phyloP scores from a whole-genome alignment of 2,329 filamentous ascomycete genomes.

The Colletotrichum costaricense region DNA sequence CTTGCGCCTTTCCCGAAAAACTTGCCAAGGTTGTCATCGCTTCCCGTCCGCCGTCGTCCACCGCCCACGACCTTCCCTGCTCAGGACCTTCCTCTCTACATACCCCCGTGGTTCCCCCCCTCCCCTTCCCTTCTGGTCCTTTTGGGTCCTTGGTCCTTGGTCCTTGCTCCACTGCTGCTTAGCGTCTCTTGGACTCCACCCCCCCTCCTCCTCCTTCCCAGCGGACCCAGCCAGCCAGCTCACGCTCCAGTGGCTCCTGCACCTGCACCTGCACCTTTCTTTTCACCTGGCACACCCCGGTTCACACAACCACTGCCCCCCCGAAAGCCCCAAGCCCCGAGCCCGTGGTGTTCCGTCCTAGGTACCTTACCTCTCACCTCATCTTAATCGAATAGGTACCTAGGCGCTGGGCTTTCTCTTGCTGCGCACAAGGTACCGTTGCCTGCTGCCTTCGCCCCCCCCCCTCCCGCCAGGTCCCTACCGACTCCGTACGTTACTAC shows the following conservation, averaged over 20 bases:
- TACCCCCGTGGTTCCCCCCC: not conserved
- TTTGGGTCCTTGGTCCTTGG: slow-evolving; percentile 15
- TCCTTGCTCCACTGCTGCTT: slow-evolving; percentile 12
- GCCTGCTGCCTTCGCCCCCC: slow-evolving; percentile 3
- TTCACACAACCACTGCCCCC: slow-evolving; percentile 12
- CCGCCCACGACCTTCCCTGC: too few relatives aligned
- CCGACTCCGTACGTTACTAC: not conserved
- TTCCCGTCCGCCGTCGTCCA: slow-evolving; percentile 1
- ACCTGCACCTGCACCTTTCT: slow-evolving; percentile 10
- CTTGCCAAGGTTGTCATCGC: slow-evolving; percentile 13
- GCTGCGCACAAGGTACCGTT: slow-evolving; percentile 8
- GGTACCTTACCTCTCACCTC: too few relatives aligned
- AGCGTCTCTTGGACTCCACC: slow-evolving; percentile 22
- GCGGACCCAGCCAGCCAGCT: not conserved
- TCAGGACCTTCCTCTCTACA: not conserved
- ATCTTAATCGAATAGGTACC: too few relatives aligned
- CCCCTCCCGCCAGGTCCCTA: slow-evolving; percentile 5
- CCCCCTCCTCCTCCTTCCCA: slow-evolving; percentile 1
- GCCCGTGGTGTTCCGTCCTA: slow-evolving; percentile 2
- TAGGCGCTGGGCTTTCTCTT: slow-evolving; percentile 1
- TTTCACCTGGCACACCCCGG: slow-evolving; percentile 15
- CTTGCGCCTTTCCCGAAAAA: not conserved
- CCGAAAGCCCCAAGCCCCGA: not conserved
- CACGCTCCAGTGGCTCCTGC: slow-evolving; percentile 4
- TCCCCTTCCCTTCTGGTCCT: slow-evolving; percentile 10